Conservation (phyloP, 805 yeast genomes). For the Priceomyces carsonii region DNA sequence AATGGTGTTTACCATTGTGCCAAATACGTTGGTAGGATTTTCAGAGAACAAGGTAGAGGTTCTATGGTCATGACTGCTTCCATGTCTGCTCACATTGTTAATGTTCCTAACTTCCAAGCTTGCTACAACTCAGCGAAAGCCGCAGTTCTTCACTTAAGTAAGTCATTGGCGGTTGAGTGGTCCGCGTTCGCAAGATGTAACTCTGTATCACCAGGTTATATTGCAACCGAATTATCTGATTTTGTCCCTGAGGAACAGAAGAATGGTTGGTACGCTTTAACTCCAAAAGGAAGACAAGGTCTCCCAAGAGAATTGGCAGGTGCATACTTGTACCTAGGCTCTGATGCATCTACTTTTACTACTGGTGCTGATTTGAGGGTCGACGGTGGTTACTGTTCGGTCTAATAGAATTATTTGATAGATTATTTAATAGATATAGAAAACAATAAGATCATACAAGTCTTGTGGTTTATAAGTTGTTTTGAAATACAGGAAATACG, state of each 20-base stretch:
- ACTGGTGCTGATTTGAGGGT: slow-evolving; percentile 76
- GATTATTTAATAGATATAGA: not conserved
- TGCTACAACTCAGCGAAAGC: slow-evolving; percentile 88
- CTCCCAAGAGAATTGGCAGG: slow-evolving; percentile 74
- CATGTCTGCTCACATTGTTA: slow-evolving; percentile 86
- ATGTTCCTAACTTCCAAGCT: slow-evolving; percentile 85
- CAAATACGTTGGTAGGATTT: slow-evolving; percentile 68
- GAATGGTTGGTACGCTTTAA: slow-evolving; percentile 40
- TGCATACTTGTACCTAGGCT: slow-evolving; percentile 76
- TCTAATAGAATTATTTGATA: slow-evolving; percentile 11
- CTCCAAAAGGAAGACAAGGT: slow-evolving; percentile 79
- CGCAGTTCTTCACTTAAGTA: slow-evolving; percentile 72
- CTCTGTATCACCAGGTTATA: slow-evolving; percentile 84
- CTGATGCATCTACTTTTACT: slow-evolving; percentile 77
- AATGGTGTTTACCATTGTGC: slow-evolving; percentile 83
- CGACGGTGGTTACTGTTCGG: slow-evolving; percentile 75
- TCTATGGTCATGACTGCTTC: slow-evolving; percentile 84
- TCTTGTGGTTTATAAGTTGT: not conserved
- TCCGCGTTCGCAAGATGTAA: slow-evolving; percentile 82
- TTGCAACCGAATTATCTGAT: slow-evolving; percentile 62
- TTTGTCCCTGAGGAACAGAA: slow-evolving; percentile 38
- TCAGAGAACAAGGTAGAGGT: slow-evolving; percentile 73
- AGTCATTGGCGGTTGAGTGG: slow-evolving; percentile 86
- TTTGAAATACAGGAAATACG: too few species aligned
- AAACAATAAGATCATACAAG: not conserved